Percentiles rank a stretch among this genome's conserved stretches.
Conservation (phyloP, 345 rosid species). For the Lumnitzera littorea region DNA sequence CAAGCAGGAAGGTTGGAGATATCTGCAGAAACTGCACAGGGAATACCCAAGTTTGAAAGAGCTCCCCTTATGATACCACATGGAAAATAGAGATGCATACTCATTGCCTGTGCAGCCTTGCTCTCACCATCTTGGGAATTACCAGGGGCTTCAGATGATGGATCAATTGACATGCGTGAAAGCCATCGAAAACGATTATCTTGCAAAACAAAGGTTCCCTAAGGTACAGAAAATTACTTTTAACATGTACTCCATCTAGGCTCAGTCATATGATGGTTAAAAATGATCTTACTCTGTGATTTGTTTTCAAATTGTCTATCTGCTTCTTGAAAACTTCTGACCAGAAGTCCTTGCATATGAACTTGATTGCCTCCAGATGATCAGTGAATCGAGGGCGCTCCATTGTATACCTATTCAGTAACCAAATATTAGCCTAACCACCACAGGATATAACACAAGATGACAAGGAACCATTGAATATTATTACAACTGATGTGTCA, state of each 20-base stretch:
- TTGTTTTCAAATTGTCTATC: conserved; percentile 94
- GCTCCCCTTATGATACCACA: conserved; percentile 97
- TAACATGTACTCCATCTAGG: too few species aligned
- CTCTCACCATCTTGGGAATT: conserved; percentile 51
- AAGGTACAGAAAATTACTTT: conserved; percentile 12
- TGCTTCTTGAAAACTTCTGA: conserved; percentile 96
- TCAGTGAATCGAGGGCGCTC: conserved; percentile 88
- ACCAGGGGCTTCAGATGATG: conserved; percentile 38
- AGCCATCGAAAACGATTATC: conserved; percentile 91
- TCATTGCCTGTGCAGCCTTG: conserved; percentile 63
- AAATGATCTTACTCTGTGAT: conserved; percentile 56
- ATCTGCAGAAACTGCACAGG: conserved; percentile 95
- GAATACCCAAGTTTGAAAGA: conserved; percentile 91
- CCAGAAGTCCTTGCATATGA: conserved; percentile 99
- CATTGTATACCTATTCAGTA: conserved; percentile 61
- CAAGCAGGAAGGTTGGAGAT: conserved; percentile 92
- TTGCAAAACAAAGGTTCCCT: conserved; percentile 99
- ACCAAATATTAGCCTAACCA: too few species aligned
- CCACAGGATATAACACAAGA: too few species aligned
- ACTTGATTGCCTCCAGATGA: conserved; percentile 94
- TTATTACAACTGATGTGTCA: too few species aligned
- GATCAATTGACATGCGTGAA: conserved; percentile 59
- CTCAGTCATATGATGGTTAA: too few species aligned
- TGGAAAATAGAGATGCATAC: conserved; percentile 89
- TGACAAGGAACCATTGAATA: too few species aligned